phyloP scores from a whole-genome alignment of 2,329 filamentous ascomycete genomes.

The Lachnum nothofagi region DNA sequence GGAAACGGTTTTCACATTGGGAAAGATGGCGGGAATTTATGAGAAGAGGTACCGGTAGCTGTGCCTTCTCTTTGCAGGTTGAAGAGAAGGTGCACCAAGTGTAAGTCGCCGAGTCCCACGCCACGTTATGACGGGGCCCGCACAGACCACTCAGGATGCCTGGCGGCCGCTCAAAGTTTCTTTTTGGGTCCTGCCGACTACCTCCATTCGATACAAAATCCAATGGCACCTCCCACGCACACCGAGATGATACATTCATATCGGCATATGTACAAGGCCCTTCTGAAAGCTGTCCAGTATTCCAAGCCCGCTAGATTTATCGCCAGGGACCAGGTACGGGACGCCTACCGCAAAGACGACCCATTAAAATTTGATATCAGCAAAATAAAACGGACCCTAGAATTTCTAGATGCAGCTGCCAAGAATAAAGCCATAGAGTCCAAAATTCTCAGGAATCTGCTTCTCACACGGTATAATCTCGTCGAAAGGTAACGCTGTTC shows the following conservation, averaged over 20 bases:
- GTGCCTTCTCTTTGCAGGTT: too few species aligned
- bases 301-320: constrained; percentile 62
- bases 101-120: background rate
- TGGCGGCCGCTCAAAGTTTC: too few species aligned
- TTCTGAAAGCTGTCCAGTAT: constrained; percentile 67
- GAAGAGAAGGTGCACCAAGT: too few species aligned
- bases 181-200: too few species aligned
- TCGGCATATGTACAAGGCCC: constrained; percentile 60
- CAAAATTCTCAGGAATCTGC: constrained; percentile 63
- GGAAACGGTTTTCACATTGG: constrained; percentile 21
- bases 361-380: constrained; percentile 43
- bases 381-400: constrained; percentile 59
- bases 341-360: constrained; percentile 51
- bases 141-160: background rate
- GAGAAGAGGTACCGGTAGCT: background rate
- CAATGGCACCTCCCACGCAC: constrained; percentile 17
- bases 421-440: constrained; percentile 64
- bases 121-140: too few species aligned
- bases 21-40: constrained; percentile 1
- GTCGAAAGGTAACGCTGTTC: constrained; percentile 12
- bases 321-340: constrained; percentile 54
- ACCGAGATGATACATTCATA: constrained; percentile 58
- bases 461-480: constrained; percentile 39
- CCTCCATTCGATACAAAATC: background rate
- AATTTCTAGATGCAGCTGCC: constrained; percentile 64